Evolutionary conservation across 2,329 filamentous ascomycete genomes (phyloP), one percentile per base, ranked within the genome.

Genomic region (Talaromyces verruculosus): DNA sequence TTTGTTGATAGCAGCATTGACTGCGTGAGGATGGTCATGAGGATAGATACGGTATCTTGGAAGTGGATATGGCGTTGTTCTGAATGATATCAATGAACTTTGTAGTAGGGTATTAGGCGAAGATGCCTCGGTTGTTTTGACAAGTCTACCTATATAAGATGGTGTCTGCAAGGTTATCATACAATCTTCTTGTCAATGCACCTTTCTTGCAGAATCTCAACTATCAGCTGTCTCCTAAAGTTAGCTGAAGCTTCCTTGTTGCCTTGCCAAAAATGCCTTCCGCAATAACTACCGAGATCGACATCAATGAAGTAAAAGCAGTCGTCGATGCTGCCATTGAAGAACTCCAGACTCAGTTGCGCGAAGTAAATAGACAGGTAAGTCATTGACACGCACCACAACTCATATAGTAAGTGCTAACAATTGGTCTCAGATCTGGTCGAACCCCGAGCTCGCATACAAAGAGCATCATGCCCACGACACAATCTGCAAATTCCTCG

Each of bases 391-490:
- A 28, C 25, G 45, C 11, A 25, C 22, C 13, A 5, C 11, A 15
- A 15, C 8, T 15, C 17, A 43, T 43, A 43, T 43, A 41, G 5
- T 7, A 7, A 8, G n/a, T 3, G 17, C 41, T 43, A n/a, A 28
- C 25, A 8, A 30, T 15, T 28, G 4, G 10, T 11, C 17, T 13
- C 30, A 69, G 68, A 69, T 71, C 19, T 67, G 66, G 39, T 60
- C 63, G 6, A 69, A 70, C 33, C 69, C 68, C 1, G 69, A 72
- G 45, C 61, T 70, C 19, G 68, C 60, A 5, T 70, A 69, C 19
- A 19, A 71, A 61, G 69, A 72, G 35, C 28, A 65, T 22, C 30
- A 66, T 15, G 69, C 69, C 3, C 70, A 72, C 43, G 62, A 71
- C 53, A 63, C 62, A 8, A 55, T 70, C 15, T 69, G 68, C 25